Percentiles rank a stretch among this genome's conserved stretches.
Evolutionary conservation across 2,329 filamentous ascomycete species (phyloP).

Genomic region (Colletotrichum sublineola): DNA sequence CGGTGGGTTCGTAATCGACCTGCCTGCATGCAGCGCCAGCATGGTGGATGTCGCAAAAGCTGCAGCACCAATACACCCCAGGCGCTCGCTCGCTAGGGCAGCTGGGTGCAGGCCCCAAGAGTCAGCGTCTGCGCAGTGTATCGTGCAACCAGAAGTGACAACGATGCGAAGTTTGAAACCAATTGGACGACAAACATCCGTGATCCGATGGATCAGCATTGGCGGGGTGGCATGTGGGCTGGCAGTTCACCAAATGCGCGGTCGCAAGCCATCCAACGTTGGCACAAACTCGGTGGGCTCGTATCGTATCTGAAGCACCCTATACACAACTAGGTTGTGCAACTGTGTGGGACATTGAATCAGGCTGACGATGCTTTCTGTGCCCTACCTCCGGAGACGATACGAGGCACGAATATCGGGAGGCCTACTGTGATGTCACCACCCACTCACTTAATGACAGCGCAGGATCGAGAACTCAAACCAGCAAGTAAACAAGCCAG

Average conservation of each 20-base stretch:
- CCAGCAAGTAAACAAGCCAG: constrained; percentile 6
- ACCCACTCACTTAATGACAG: constrained; percentile 35
- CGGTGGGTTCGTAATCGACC: constrained; percentile 33
- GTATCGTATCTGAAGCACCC: constrained; percentile 17
- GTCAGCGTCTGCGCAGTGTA: constrained; percentile 5
- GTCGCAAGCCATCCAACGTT: constrained; percentile 19
- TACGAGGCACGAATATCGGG: constrained; percentile 25
- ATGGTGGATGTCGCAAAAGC: constrained; percentile 38
- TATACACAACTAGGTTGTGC: constrained; percentile 1
- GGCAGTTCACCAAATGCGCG: neutral
- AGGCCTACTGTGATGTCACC: constrained; percentile 37
- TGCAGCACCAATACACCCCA: constrained; percentile 13
- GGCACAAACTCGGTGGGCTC: constrained; percentile 27
- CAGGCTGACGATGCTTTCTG: constrained; percentile 25
- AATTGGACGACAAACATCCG: constrained; percentile 24
- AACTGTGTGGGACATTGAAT: constrained; percentile 30
- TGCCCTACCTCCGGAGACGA: constrained; percentile 12
- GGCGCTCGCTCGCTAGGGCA: constrained; percentile 19
- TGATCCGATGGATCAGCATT: constrained; percentile 34
- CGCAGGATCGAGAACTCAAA: neutral
- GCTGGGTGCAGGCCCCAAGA: constrained; percentile 34
- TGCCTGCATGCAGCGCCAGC: constrained; percentile 35
- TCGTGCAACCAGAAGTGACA: constrained; percentile 9
- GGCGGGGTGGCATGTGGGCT: constrained; percentile 13
- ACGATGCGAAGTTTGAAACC: constrained; percentile 22